A percentile compares a stretch with the other conserved stretches of the same genome.
Conservation (phyloP, 176 grass and related monocot species). For the Oryza glaberrima region DNA sequence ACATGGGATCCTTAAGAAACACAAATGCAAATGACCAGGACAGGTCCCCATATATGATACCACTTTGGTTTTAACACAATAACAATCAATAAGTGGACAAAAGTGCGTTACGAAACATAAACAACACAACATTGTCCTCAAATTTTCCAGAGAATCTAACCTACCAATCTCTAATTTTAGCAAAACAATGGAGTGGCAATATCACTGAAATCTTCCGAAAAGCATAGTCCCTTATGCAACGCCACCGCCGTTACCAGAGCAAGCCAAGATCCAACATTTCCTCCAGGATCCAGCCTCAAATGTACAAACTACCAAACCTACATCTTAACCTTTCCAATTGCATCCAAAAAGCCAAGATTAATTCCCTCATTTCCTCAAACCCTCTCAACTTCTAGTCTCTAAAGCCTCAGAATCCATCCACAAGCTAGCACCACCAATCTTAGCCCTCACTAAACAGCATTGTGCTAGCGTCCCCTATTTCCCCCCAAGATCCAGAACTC, state of each 20-base stretch:
- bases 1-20: background rate
- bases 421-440: background rate
- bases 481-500: background rate
- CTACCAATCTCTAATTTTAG: background rate
- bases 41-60: background rate
- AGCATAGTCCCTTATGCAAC: background rate
- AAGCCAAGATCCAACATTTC: background rate
- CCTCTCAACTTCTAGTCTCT: too few relatives aligned
- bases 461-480: background rate
- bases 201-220: background rate
- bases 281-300: background rate
- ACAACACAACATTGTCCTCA: background rate
- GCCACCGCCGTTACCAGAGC: background rate
- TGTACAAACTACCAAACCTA: background rate
- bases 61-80: background rate
- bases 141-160: background rate
- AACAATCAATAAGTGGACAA: background rate
- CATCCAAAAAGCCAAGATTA: background rate
- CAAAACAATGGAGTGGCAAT: background rate
- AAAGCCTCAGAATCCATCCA: conserved; percentile 17
- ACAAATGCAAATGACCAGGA: too few relatives aligned
- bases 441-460: background rate
- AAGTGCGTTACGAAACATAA: too few relatives aligned
- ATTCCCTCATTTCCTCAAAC: background rate
- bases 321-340: background rate